Conservation (phyloP, 1,284 basidiomycete species). For the Ganoderma sinense region DNA sequence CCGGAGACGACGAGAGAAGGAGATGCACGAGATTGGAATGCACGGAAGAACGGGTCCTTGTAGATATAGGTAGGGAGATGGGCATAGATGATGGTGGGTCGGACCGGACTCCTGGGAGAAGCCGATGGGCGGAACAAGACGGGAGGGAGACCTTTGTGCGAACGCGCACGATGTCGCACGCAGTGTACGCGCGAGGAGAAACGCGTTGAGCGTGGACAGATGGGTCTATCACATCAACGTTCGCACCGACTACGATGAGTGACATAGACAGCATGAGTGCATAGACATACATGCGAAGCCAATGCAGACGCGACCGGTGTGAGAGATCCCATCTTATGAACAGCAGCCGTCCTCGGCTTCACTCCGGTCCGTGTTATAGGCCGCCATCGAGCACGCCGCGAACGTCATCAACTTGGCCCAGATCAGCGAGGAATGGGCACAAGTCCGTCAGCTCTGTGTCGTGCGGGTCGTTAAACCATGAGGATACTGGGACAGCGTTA, state of each 20-base stretch:
- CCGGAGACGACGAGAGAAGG: constrained; percentile 8
- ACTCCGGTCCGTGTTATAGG: constrained; percentile 50
- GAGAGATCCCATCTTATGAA: constrained; percentile 18
- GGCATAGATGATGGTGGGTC: constrained; percentile 3
- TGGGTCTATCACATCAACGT: constrained; percentile 22
- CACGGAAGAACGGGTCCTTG: constrained; percentile 3
- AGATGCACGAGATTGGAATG: constrained; percentile 7
- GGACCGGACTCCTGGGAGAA: constrained; percentile 3
- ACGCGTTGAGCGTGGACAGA: constrained; percentile 1
- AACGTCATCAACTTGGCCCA: constrained; percentile 88
- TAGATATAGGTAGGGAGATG: background rate
- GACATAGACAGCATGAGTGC: constrained; percentile 28
- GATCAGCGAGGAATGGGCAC: constrained; percentile 91
- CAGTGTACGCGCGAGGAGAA: background rate
- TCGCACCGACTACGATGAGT: constrained; percentile 32
- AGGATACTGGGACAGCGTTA: constrained; percentile 98
- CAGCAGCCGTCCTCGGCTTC: constrained; percentile 14
- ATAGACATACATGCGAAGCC: constrained; percentile 27
- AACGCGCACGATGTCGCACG: background rate
- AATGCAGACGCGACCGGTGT: constrained; percentile 16
- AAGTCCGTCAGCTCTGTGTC: constrained; percentile 97
- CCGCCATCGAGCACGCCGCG: constrained; percentile 91
- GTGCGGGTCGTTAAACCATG: constrained; percentile 99
- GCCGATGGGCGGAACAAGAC: constrained; percentile 2
- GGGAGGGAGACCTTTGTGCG: background rate